A percentile compares a stretch with the other conserved stretches of the same genome.
These are phyloP conservation scores for Alnus rubra DNA, from an alignment of 306 rosid genomes.

Conservation along the genomic window DNA sequence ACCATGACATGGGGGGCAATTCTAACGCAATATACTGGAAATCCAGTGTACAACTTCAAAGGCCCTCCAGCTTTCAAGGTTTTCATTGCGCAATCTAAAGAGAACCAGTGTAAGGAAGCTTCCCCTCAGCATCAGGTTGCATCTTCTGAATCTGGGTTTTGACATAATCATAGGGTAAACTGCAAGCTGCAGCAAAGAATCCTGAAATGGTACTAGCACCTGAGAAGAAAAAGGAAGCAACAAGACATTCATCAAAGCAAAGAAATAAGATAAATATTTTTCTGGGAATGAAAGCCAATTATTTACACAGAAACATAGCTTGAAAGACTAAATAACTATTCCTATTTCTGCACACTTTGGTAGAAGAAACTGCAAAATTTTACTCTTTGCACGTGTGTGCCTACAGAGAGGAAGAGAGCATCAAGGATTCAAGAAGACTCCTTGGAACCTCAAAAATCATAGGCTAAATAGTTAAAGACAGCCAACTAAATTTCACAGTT, in stretches of 20 bases:
- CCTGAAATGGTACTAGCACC: slow-evolving; percentile 95
- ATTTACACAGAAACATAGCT: background rate
- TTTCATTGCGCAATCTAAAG: slow-evolving; percentile 73
- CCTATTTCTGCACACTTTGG: background rate
- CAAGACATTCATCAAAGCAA: slow-evolving; percentile 6
- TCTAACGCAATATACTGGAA: slow-evolving; percentile 90
- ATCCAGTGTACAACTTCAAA: slow-evolving; percentile 80
- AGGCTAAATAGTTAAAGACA: background rate
- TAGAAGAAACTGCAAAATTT: background rate
- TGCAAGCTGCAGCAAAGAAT: slow-evolving; percentile 91
- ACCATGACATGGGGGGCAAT: slow-evolving; percentile 99
- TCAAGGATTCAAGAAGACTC: background rate
- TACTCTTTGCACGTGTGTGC: background rate
- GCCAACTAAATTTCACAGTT: background rate
- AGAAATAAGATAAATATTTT: slow-evolving; percentile 7
- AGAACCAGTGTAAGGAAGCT: slow-evolving; percentile 88
- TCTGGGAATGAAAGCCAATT: background rate
- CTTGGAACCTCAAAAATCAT: background rate
- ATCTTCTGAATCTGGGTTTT: slow-evolving; percentile 97
- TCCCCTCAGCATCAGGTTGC: slow-evolving; percentile 95
- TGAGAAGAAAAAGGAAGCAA: slow-evolving; percentile 24
- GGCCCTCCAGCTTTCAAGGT: slow-evolving; percentile 90
- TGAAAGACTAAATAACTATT: background rate
- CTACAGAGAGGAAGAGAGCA: background rate
- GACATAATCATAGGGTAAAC: slow-evolving; percentile 93